A percentile compares a stretch with the other conserved stretches of the same genome.
These are phyloP conservation scores for Ascochyta pisi DNA, from an alignment of 2,329 filamentous ascomycete genomes.

Conservation along the genomic window DNA sequence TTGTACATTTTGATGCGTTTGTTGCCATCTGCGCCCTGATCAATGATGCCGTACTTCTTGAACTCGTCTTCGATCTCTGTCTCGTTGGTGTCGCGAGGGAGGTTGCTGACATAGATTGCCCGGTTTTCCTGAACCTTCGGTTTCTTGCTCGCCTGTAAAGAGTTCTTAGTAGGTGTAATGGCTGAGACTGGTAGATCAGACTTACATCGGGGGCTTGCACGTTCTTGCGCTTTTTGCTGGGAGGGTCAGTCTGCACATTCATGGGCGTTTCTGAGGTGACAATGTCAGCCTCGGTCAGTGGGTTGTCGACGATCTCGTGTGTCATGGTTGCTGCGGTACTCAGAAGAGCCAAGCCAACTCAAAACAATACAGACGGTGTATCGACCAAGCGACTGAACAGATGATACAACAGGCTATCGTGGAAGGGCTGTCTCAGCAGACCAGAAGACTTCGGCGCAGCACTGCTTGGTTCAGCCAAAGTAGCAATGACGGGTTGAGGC, in stretches of 20 bases:
- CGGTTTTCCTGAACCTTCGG: constrained; percentile 69
- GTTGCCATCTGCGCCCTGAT: constrained; percentile 87
- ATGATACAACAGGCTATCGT: neutral
- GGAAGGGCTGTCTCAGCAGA: neutral
- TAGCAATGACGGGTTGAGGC: neutral
- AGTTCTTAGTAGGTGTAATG: constrained; percentile 23
- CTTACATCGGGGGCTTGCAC: constrained; percentile 29
- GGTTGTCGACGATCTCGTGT: constrained; percentile 23
- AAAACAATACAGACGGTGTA: neutral
- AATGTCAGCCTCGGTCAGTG: constrained; percentile 22
- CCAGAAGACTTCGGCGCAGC: neutral
- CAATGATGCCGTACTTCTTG: constrained; percentile 88
- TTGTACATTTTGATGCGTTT: constrained; percentile 94
- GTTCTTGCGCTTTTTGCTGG: constrained; percentile 37
- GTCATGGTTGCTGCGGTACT: constrained; percentile 14
- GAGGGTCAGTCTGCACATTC: constrained; percentile 10
- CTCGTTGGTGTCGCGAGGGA: constrained; percentile 79
- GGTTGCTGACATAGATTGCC: constrained; percentile 87
- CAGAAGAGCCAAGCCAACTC: neutral
- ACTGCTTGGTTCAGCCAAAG: neutral
- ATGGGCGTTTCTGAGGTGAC: constrained; percentile 9
- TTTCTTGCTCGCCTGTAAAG: constrained; percentile 44
- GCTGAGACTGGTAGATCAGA: neutral
- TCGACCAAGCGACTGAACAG: neutral
- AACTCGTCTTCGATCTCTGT: constrained; percentile 86